Evolutionary conservation across 1,284 basidiomycete genomes (phyloP).

Genomic region (Leccinum pachyderme): DNA sequence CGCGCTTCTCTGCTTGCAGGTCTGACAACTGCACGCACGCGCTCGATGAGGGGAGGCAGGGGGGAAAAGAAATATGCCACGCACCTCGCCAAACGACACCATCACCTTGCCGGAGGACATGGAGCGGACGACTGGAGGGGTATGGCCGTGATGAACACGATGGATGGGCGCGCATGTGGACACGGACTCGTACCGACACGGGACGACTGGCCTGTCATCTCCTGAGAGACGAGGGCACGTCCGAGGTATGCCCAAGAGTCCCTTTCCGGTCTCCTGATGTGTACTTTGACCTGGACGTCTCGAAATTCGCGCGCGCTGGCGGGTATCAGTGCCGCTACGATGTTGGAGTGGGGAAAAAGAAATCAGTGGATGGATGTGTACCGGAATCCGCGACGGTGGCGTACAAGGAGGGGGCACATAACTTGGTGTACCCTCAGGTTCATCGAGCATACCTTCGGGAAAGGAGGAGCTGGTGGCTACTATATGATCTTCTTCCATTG

Average conservation of each 20-base stretch:
- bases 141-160: not conserved
- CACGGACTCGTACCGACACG: conserved; percentile 60
- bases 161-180: conserved; percentile 13
- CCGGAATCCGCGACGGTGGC: conserved; percentile 5
- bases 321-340: conserved; percentile 28
- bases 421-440: conserved; percentile 11
- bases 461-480: conserved; percentile 22
- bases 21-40: conserved; percentile 51
- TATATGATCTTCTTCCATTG: conserved; percentile 35
- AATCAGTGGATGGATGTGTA: conserved; percentile 12
- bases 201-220: conserved; percentile 66
- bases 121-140: conserved; percentile 61
- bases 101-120: conserved; percentile 64
- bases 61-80: conserved; percentile 34
- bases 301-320: conserved; percentile 53
- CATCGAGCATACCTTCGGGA: conserved; percentile 20
- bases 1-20: conserved; percentile 77
- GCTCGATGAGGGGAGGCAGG: conserved; percentile 5
- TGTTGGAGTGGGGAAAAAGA: conserved; percentile 1
- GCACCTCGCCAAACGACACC: conserved; percentile 69
- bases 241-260: conserved; percentile 82
- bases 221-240: conserved; percentile 69
- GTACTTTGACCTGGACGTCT: conserved; percentile 80
- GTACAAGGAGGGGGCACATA: conserved; percentile 22
- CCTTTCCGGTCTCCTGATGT: conserved; percentile 70